Percentiles rank a stretch among this genome's conserved stretches.
phyloP scores from a whole-genome alignment of 1,284 basidiomycete species.

The Ceratobasidium sp. region DNA sequence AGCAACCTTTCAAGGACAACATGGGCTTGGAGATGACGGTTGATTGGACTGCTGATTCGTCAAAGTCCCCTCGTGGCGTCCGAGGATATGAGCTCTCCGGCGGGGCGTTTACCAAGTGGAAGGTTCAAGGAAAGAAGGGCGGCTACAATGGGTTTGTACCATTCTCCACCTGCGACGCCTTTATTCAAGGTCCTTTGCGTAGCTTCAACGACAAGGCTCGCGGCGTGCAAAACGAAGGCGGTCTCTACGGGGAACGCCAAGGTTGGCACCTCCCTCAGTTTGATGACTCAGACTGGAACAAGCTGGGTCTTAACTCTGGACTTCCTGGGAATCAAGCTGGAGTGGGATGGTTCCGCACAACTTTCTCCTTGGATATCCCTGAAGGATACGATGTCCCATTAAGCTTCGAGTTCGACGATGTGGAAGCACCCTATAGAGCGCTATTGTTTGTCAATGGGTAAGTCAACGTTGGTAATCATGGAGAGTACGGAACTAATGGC shows the following conservation, averaged over 20 bases:
- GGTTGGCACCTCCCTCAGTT: constrained; percentile 85
- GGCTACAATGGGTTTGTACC: constrained; percentile 68
- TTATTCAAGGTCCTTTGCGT: not conserved
- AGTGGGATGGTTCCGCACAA: constrained; percentile 79
- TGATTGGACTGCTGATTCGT: constrained; percentile 46
- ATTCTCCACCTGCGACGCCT: not conserved
- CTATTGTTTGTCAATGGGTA: constrained; percentile 76
- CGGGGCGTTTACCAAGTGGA: constrained; percentile 72
- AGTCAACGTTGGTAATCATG: not conserved
- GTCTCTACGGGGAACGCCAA: constrained; percentile 74
- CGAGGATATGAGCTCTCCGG: constrained; percentile 71
- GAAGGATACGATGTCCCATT: constrained; percentile 66
- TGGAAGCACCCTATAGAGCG: constrained; percentile 64
- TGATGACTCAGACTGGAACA: constrained; percentile 65
- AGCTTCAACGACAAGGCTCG: constrained; percentile 73
- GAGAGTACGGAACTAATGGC: not conserved
- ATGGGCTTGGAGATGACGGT: constrained; percentile 76
- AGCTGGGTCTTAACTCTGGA: constrained; percentile 60
- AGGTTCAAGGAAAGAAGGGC: constrained; percentile 79
- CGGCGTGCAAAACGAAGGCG: constrained; percentile 78
- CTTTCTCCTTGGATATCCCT: constrained; percentile 66
- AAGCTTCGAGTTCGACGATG: constrained; percentile 70
- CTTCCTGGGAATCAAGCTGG: constrained; percentile 64
- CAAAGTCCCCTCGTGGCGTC: constrained; percentile 76
- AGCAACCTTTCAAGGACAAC: constrained; percentile 63